Evolutionary conservation across 202 grass and related monocot species (phyloP).

Genomic region (Setaria viridis): DNA sequence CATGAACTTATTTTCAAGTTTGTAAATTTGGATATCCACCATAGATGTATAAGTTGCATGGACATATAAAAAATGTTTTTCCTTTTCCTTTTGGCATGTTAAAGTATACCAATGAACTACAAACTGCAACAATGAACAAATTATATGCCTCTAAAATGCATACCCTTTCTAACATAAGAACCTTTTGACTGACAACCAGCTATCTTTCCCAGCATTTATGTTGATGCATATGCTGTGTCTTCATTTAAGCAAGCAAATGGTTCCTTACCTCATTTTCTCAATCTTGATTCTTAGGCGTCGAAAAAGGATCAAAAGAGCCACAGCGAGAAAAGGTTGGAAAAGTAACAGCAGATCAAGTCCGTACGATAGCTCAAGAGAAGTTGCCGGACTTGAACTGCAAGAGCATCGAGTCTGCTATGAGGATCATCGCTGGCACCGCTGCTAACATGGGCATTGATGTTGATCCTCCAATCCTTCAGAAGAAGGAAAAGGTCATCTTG

Average conservation of each 20-base stretch:
- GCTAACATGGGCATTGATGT: slow-evolving; percentile 97
- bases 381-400: slow-evolving; percentile 94
- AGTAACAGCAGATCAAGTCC: slow-evolving; percentile 81
- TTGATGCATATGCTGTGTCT: slow-evolving; percentile 6
- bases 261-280: slow-evolving; percentile 36
- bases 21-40: slow-evolving; percentile 10
- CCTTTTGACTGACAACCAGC: background rate
- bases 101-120: background rate
- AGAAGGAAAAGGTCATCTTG: slow-evolving; percentile 73
- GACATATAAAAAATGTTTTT: background rate
- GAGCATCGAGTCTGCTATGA: slow-evolving; percentile 89
- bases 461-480: slow-evolving; percentile 81
- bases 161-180: background rate
- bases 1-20: background rate
- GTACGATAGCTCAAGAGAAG: slow-evolving; percentile 84
- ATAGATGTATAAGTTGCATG: background rate
- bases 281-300: slow-evolving; percentile 62
- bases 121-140: background rate
- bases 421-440: slow-evolving; percentile 90
- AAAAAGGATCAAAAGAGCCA: slow-evolving; percentile 87
- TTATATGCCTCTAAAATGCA: background rate
- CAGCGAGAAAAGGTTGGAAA: slow-evolving; percentile 78
- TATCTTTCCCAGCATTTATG: background rate
- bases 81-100: background rate
- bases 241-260: background rate